Percentiles rank a stretch among this genome's conserved stretches.
Conservation (phyloP, 257 asterid genomes). For the Solanum verrucosum region DNA sequence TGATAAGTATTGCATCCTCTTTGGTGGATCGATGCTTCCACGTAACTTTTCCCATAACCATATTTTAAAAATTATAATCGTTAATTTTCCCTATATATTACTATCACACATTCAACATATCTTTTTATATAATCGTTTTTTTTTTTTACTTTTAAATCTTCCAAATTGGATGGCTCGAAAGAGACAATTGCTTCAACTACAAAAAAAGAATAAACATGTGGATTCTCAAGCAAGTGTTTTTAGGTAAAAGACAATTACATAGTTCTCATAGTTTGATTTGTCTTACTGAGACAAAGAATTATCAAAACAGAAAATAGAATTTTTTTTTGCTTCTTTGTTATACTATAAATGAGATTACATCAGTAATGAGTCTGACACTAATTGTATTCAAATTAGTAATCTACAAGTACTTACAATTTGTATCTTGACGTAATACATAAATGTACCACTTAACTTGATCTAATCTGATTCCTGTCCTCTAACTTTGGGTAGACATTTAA, state of each 20-base stretch:
- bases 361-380: not conserved
- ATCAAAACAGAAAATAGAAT: not conserved
- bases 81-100: not conserved
- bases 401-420: not conserved
- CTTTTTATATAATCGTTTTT: not conserved
- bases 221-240: not conserved
- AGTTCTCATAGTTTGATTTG: not conserved
- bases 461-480: rapidly evolving
- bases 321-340: not conserved
- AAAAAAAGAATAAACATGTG: not conserved
- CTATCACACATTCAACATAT: not conserved
- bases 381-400: not conserved
- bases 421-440: not conserved
- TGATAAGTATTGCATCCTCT: not conserved
- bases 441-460: too few relatives aligned
- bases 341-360: too few relatives aligned
- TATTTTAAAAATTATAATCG: not conserved
- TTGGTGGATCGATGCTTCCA: not conserved
- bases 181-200: not conserved
- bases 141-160: not conserved
- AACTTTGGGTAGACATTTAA: not conserved
- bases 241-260: not conserved
- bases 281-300: not conserved
- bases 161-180: not conserved
- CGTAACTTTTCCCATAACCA: not conserved